Evolutionary conservation across 495 filamentous ascomycete species (phyloP), one percentile per base, ranked within the genome.

Genomic region (Darksidea phi): DNA sequence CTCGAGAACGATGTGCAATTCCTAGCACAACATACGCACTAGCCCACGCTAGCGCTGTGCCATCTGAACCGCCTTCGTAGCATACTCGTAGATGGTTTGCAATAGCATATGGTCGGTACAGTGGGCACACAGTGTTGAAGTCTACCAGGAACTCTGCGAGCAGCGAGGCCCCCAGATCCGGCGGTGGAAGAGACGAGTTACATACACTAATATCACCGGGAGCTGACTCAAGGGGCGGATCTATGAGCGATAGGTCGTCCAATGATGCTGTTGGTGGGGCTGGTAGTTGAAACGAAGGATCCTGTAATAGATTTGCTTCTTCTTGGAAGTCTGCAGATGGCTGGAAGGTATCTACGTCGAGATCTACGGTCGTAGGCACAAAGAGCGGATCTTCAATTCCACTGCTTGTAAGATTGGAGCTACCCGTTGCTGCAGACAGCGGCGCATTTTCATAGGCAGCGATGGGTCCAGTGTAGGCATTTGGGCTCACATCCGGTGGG

Each of bases 1-100:
- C 61, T 15, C 61, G 54, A 0, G 54, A 48, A 1, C 61, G 61
- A 49, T 65, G 61, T 7, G 61, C 61, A 21, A 65, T 59, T 6
- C 61, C 61, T 23, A 65, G 43, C 21, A 60, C 36, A 10, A 54
- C 73, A 50, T 75, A 70, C 59, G 69, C 58, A 32, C 2, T 38
- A 38, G 28, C 48, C 59, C 46, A 52, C 8, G 36, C 17, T 23
- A 59, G 37, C 5, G 55, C 24, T 6, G 61, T 52, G 23, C 56
- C 56, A 34, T 65, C 61, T 10, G 61, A 54, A 2, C 32, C 42
- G 24, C 56, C 55, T 12, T 18, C 26, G 34, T 54, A 65, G 28
- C 61, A 59, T 2, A 18, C 25, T 18, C 60, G 53, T 5, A 63
- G 8, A 24, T 63, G 60, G 6, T 63, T 37, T 1, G 41, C 54